Evolutionary conservation across 1,284 basidiomycete species (phyloP), one percentile per base, ranked within the genome.

Genomic region (Heterobasidion annosum): DNA sequence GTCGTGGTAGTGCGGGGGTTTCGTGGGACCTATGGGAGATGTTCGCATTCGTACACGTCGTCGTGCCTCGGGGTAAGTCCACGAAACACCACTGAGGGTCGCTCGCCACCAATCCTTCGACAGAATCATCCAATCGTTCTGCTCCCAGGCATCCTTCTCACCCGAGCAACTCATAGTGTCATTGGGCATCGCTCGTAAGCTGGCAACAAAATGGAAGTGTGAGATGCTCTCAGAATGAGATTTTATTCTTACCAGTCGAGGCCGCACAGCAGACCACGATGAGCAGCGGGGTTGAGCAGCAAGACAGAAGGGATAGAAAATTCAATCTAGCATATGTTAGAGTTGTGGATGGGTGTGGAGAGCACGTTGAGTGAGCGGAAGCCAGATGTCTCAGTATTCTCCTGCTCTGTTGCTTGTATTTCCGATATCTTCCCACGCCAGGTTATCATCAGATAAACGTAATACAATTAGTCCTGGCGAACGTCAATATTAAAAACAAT

Each of bases 1-100:
- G 50, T 59, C 55, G 32, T 57, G 58, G 19, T 57, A 57, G 47
- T 51, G 54, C n/a, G 52, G 56, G 3, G 53, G 48, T 18, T 34
- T 51, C 16, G 54, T 57, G 32, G 52, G 48, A 13, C 37, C 37
- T 40, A 12, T 40, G 10, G n/a, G 37, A 10, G 37, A 40, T 40
- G n/a, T 40, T n/a, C 10, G 10, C 12, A 12, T 40, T 18, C 16
- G 45, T 16, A 32, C 18, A 18, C 16, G 45, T 47, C 45, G 45
- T 32, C 45, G 45, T 47, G 45, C 12, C 12, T 47, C 13, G 25
- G 45, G 45, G 25, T 47, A 47, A 18, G 45, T 47, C 45, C 45
- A 47, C n/a, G 45, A 13, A 3, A 47, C 16, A 47, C 16, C 45
- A 32, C 25, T 32, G 0, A 47, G 45, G 10, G 45, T 15, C 25